phyloP scores from a whole-genome alignment of 495 filamentous ascomycete species.

The Lophiotrema nucula region DNA sequence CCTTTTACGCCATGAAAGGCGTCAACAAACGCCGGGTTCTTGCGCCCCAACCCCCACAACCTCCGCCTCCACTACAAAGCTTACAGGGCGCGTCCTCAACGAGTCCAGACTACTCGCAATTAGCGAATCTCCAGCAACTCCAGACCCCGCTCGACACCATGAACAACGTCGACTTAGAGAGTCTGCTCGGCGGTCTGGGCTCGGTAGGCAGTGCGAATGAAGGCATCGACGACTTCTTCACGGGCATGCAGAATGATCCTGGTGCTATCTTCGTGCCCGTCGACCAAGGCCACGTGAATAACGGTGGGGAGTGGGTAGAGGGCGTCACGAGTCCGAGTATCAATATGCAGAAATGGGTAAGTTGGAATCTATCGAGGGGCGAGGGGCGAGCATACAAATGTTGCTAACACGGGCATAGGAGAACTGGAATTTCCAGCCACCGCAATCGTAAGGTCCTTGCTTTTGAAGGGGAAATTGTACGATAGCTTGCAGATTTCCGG shows the following conservation, averaged over 20 bases:
- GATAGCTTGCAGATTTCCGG: too few species aligned
- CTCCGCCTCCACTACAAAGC: background rate
- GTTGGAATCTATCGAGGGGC: too few species aligned
- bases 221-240: slow-evolving; percentile 24
- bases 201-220: background rate
- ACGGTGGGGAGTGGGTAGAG: background rate
- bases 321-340: slow-evolving; percentile 1
- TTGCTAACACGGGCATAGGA: too few species aligned
- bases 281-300: background rate
- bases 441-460: too few species aligned
- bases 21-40: slow-evolving; percentile 14
- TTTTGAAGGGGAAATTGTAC: too few species aligned
- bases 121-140: background rate
- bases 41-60: background rate
- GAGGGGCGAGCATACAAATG: too few species aligned
- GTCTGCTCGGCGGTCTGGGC: slow-evolving; percentile 10
- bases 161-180: slow-evolving; percentile 25
- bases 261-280: slow-evolving; percentile 30
- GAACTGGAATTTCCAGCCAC: too few species aligned
- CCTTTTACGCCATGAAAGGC: slow-evolving; percentile 31
- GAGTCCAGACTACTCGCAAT: background rate
- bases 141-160: slow-evolving; percentile 19
- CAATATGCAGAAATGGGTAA: slow-evolving; percentile 12
- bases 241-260: slow-evolving; percentile 19
- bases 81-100: background rate